A percentile compares a stretch with the other conserved stretches of the same genome.
Evolutionary conservation across 2,329 filamentous ascomycete genomes (phyloP).

Genomic region (Alternaria gansuensis): DNA sequence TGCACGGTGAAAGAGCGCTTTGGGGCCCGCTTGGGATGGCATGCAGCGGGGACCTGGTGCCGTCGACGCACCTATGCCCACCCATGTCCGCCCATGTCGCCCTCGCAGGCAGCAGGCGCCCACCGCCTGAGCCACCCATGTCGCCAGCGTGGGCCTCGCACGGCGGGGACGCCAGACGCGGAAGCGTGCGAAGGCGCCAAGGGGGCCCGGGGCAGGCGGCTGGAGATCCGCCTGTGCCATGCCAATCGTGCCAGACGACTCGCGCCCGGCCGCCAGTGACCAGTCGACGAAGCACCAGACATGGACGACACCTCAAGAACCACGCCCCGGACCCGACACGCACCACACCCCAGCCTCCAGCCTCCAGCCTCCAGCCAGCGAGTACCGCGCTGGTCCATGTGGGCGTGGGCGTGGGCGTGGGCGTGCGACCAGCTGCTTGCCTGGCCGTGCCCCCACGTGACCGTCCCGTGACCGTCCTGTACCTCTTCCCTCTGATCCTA

Average conservation of each 20-base stretch:
- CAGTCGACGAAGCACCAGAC: not conserved
- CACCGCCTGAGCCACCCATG: not conserved
- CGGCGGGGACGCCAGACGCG: conserved; percentile 21
- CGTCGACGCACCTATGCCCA: conserved; percentile 15
- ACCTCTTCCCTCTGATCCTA: not conserved
- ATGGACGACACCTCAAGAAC: not conserved
- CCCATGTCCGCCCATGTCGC: conserved; percentile 6
- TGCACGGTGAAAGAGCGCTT: conserved; percentile 21
- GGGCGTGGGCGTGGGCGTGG: no score
- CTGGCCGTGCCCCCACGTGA: conserved; percentile 11
- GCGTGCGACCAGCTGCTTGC: conserved; percentile 14
- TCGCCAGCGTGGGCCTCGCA: conserved; percentile 9
- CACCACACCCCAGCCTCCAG: not conserved
- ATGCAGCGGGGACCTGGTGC: conserved; percentile 25
- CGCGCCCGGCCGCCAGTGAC: conserved; percentile 1
- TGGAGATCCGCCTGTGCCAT: conserved; percentile 16
- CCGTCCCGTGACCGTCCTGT: not conserved
- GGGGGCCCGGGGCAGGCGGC: conserved; percentile 19
- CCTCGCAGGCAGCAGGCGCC: not conserved
- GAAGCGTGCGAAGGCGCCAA: conserved; percentile 16
- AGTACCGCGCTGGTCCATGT: no score
- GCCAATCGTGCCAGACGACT: conserved; percentile 14
- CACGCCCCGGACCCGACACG: not conserved
- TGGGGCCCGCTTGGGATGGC: conserved; percentile 15
- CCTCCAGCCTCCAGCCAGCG: no score